These are phyloP conservation scores for Cymbidium sinense DNA, from an alignment of 106 monocot species.

Conservation along the genomic window DNA sequence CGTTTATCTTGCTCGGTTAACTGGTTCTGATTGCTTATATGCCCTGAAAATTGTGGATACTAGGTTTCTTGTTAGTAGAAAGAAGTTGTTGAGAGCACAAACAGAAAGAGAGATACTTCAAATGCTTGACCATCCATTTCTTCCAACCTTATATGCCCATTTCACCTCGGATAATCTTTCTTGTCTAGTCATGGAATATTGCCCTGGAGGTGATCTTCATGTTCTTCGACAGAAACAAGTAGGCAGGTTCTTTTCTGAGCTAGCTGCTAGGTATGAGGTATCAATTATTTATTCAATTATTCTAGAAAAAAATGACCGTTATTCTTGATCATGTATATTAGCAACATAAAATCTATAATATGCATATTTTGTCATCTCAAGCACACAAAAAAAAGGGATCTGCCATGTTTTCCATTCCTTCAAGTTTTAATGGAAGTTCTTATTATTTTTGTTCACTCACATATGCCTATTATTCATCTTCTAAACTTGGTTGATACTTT, in stretches of 20 bases:
- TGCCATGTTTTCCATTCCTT: too few species aligned
- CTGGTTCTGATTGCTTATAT: conserved; percentile 56
- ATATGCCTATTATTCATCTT: too few species aligned
- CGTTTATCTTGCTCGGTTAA: conserved; percentile 58
- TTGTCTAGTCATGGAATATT: conserved; percentile 72
- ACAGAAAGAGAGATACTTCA: conserved; percentile 80
- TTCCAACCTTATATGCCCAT: conserved; percentile 68
- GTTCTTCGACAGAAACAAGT: conserved; percentile 73
- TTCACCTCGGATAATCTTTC: conserved; percentile 68
- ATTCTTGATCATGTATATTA: too few species aligned
- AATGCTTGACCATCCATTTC: conserved; percentile 85
- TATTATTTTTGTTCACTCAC: too few species aligned
- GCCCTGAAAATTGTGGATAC: conserved; percentile 80
- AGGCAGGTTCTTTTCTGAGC: conserved; percentile 50
- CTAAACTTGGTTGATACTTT: too few species aligned
- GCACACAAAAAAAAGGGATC: too few species aligned
- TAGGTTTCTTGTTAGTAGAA: conserved; percentile 54
- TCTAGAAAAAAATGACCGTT: too few species aligned
- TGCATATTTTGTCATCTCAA: too few species aligned
- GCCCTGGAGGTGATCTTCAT: conserved; percentile 75
- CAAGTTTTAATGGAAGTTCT: too few species aligned
- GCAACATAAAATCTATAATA: too few species aligned
- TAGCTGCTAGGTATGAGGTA: conserved; percentile 59
- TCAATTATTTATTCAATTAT: neutral
- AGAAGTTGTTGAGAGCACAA: conserved; percentile 71